A percentile compares a stretch with the other conserved stretches of the same genome.
Evolutionary conservation across 2,329 filamentous ascomycete genomes (phyloP).

Genomic region (Parastagonospora avenae): DNA sequence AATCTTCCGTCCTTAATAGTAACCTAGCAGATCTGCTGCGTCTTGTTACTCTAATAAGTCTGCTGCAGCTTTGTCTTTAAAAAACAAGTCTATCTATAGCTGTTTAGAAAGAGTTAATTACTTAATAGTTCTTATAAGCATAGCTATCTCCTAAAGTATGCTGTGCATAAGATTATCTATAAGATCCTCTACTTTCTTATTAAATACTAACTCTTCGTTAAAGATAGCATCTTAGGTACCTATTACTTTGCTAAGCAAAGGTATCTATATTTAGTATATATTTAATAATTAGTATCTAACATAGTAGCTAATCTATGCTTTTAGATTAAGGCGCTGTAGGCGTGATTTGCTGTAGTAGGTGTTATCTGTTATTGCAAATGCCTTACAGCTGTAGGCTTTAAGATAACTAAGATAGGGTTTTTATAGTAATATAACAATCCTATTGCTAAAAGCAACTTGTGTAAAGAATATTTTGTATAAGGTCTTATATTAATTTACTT

Average conservation of each 20-base stretch:
- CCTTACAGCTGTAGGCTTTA: constrained; percentile 14
- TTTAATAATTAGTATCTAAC: constrained; percentile 7
- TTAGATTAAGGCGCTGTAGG: constrained; percentile 8
- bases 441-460: too few relatives aligned
- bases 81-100: neutral
- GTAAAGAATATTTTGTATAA: too few relatives aligned
- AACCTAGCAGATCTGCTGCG: too few relatives aligned
- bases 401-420: too few relatives aligned
- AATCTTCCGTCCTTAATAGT: neutral
- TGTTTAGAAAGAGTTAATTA: neutral
- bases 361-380: constrained; percentile 7
- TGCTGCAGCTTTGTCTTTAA: neutral
- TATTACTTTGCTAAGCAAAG: too few relatives aligned
- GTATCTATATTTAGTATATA: constrained; percentile 6
- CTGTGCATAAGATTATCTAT: too few relatives aligned
- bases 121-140: too few relatives aligned
- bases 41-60: neutral
- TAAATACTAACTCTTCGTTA: constrained; percentile 4
- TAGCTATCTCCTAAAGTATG: constrained; percentile 8
- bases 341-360: constrained; percentile 1
- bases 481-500: constrained; percentile 10
- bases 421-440: too few relatives aligned
- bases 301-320: constrained; percentile 10
- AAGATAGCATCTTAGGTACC: constrained; percentile 7
- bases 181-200: neutral